Base-by-base conservation (phyloP, 1,284 basidiomycete genomes). In the Ustilago esculenta region DNA sequence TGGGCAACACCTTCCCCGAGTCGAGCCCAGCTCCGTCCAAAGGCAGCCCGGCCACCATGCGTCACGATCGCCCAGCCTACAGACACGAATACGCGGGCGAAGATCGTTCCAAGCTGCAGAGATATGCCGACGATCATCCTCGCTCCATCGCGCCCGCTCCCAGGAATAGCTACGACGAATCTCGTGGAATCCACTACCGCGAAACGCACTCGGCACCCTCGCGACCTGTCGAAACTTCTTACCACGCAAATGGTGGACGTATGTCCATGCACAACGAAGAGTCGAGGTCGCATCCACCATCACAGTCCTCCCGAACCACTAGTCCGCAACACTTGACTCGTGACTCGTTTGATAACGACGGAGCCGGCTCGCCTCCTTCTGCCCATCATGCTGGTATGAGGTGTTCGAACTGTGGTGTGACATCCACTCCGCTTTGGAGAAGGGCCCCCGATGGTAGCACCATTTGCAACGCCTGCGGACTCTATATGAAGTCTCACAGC, bases 361-460 rank as follows among this genome's bases (percentile, higher is more conserved):
- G 52, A 4, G 35, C 58, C 15, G 52, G 54, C 27, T 67, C 64
- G 30, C 58, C 65, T 37, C 65, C 58, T 23, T 43, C 63, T 20
- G 58, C 55, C 1, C 60, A 59, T 23, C 45, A 57, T 14, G 55
- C 67, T 2, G 60, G 67, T 20, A 39, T 76, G 59, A 59, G 51
- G 39, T 92, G 91, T 83, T 90, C 90, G 84, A 92, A 92, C 78
- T 92, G 91, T 84, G 89, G 91, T 75, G 92, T 90, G 23, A 92
- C 90, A 2, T 89, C 90, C n/a, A 92, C 91, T 8, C 91, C 91
- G 17, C 86, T 92, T 39, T 92, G 91, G 90, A 86, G 91, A 67
- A 91, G 92, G 82, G 90, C 92, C 73, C 90, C 91, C 72, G 91
- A 92, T 81, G 91, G 91, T 54, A 91, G 91, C 85, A 92, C 90